A percentile compares a stretch with the other conserved stretches of the same genome.
Conservation (phyloP, 495 filamentous ascomycete species). For the Hyaloscypha finlandica region DNA sequence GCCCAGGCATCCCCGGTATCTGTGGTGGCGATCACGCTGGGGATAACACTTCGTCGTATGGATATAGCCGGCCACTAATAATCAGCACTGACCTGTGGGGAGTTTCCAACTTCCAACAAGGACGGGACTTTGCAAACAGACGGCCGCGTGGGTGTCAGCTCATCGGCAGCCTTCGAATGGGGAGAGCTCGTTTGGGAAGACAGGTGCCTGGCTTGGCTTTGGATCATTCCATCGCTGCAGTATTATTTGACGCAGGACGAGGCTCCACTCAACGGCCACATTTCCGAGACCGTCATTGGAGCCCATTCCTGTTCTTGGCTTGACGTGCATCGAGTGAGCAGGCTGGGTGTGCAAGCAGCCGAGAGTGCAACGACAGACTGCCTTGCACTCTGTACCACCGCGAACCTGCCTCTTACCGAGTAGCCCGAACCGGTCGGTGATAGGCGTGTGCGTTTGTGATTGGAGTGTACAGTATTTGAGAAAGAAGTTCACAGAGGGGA, state of each 20-base stretch:
- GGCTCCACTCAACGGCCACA: constrained; percentile 20
- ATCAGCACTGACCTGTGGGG: not conserved
- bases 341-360: constrained; percentile 14
- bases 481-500: not conserved
- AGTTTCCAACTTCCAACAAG: not conserved
- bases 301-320: constrained; percentile 11
- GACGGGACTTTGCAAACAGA: not conserved
- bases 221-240: not conserved
- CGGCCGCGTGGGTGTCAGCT: not conserved
- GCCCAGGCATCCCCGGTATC: not conserved
- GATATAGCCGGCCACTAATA: not conserved
- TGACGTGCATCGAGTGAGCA: constrained; percentile 17
- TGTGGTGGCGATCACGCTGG: no score
- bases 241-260: constrained; percentile 2
- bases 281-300: constrained; percentile 14
- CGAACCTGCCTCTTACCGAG: constrained; percentile 3
- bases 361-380: not conserved
- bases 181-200: not conserved
- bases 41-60: not conserved
- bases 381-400: not conserved
- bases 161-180: not conserved
- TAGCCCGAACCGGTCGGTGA: not conserved
- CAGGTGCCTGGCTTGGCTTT: not conserved
- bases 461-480: not conserved
- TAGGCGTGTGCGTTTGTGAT: not conserved